These are phyloP conservation scores for Gossypium gossypioides DNA, from an alignment of 441 rosid genomes.

Conservation along the genomic window DNA sequence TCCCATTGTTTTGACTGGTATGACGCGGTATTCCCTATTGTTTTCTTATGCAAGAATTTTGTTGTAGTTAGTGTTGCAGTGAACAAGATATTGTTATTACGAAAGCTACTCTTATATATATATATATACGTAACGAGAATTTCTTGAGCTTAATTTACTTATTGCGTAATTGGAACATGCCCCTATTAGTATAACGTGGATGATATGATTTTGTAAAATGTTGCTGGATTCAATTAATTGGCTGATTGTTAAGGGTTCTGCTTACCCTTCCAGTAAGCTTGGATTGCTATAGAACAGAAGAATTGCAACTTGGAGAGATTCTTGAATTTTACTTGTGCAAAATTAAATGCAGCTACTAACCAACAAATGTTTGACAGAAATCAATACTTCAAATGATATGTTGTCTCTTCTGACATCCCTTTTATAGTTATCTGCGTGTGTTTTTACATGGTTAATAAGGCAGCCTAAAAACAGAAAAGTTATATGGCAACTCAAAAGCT, in stretches of 20 bases:
- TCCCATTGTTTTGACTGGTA: slow-evolving; percentile 93
- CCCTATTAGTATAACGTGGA: neutral
- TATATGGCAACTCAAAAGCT: neutral
- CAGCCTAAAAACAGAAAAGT: neutral
- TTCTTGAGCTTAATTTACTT: neutral
- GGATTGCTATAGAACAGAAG: neutral
- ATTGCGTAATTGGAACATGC: neutral
- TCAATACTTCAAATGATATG: neutral
- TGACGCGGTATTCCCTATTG: neutral
- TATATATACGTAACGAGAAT: neutral
- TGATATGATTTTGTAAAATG: neutral
- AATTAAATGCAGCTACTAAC: neutral
- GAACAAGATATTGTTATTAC: neutral
- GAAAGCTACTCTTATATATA: neutral
- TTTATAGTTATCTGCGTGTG: neutral
- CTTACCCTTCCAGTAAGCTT: neutral
- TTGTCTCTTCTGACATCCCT: neutral
- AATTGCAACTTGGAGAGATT: neutral
- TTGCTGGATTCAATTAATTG: neutral
- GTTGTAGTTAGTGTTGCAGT: neutral
- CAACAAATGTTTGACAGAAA: neutral
- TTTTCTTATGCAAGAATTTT: neutral
- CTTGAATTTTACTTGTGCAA: neutral
- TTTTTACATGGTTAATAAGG: neutral
- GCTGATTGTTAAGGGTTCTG: neutral